These are phyloP conservation scores for Solioccasus polychromus DNA, from an alignment of 768 basidiomycete genomes.

Conservation along the genomic window DNA sequence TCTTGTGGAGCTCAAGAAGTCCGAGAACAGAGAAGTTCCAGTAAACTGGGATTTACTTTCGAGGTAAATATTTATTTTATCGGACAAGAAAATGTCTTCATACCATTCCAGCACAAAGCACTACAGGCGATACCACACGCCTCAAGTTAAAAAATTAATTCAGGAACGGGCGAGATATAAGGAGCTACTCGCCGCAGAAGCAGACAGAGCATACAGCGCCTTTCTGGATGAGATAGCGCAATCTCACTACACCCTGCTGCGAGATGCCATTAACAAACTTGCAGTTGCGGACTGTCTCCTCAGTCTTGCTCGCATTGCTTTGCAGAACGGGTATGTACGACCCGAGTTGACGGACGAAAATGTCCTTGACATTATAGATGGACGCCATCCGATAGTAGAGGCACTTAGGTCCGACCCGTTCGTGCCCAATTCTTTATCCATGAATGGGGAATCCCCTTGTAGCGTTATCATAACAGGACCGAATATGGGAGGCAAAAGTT, in stretches of 20 bases:
- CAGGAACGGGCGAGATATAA: slow-evolving; percentile 72
- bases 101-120: slow-evolving; percentile 58
- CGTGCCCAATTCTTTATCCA: slow-evolving; percentile 74
- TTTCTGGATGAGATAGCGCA: slow-evolving; percentile 71
- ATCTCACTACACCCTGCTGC: slow-evolving; percentile 66
- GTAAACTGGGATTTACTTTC: slow-evolving; percentile 64
- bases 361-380: slow-evolving; percentile 71
- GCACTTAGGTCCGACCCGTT: slow-evolving; percentile 73
- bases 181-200: slow-evolving; percentile 68
- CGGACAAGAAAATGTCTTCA: background rate
- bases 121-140: slow-evolving; percentile 72
- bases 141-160: slow-evolving; percentile 56
- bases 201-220: slow-evolving; percentile 58
- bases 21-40: slow-evolving; percentile 44
- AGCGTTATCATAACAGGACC: slow-evolving; percentile 80
- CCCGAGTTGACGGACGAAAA: slow-evolving; percentile 72
- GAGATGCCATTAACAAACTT: slow-evolving; percentile 75
- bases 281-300: slow-evolving; percentile 84
- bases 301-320: slow-evolving; percentile 78
- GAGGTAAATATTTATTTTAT: slow-evolving; percentile 38
- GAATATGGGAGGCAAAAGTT: slow-evolving; percentile 89
- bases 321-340: slow-evolving; percentile 71
- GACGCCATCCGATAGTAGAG: slow-evolving; percentile 93
- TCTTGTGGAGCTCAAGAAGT: slow-evolving; percentile 74
- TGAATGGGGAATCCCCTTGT: slow-evolving; percentile 52